phyloP scores from a whole-genome alignment of 2,329 filamentous ascomycete genomes.

The Tolypocladium tropicale region DNA sequence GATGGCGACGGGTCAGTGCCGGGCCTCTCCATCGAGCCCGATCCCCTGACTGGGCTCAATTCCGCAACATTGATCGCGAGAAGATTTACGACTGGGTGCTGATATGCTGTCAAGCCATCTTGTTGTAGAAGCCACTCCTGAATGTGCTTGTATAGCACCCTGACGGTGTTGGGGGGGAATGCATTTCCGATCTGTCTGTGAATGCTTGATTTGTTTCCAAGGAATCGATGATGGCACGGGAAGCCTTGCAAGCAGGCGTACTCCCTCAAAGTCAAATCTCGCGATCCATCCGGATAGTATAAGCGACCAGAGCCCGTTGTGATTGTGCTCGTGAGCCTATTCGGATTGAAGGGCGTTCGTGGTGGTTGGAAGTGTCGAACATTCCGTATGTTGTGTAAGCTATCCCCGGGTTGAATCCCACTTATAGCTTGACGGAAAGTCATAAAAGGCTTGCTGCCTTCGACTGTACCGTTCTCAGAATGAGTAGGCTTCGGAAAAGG shows the following conservation, averaged over 20 bases:
- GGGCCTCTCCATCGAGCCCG: neutral
- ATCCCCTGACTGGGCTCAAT: neutral
- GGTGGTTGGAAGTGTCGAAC: conserved; percentile 17
- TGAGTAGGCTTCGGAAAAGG: conserved; percentile 55
- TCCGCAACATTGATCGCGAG: conserved; percentile 14
- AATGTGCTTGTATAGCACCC: conserved; percentile 38
- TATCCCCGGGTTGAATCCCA: conserved; percentile 19
- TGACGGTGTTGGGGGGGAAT: conserved; percentile 53
- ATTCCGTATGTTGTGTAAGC: conserved; percentile 28
- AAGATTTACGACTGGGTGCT: conserved; percentile 8
- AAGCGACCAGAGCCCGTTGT: conserved; percentile 54
- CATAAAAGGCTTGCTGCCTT: conserved; percentile 26
- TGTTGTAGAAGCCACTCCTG: conserved; percentile 31
- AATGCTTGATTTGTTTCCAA: conserved; percentile 25
- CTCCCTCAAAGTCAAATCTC: conserved; percentile 58
- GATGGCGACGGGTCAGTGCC: neutral
- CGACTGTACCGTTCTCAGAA: conserved; percentile 21
- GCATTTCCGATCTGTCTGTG: conserved; percentile 70
- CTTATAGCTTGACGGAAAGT: conserved; percentile 34
- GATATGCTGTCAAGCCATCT: conserved; percentile 24
- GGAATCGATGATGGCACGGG: conserved; percentile 49
- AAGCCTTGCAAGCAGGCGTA: conserved; percentile 62
- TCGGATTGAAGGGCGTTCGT: conserved; percentile 30
- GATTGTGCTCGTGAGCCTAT: conserved; percentile 45
- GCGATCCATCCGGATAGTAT: conserved; percentile 53